Evolutionary conservation across 352 stramenopile genomes (phyloP), one percentile per base, ranked within the genome.

Genomic region (Elongisporangium anandrum): DNA sequence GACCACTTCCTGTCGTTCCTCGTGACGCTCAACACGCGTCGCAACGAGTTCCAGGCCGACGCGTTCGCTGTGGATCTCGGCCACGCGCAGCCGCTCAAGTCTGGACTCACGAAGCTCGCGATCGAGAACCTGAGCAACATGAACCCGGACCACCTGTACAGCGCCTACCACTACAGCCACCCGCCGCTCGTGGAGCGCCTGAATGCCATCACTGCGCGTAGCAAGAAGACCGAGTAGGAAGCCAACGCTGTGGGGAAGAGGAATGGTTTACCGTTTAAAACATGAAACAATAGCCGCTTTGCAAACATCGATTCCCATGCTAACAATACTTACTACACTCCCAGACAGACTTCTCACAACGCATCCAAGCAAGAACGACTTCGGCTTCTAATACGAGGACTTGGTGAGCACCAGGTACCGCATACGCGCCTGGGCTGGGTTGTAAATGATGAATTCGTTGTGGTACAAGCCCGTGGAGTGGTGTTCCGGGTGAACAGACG

Each of bases 101-200:
- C 82, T 29, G 97, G 96, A 6, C 85, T 99, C 41, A 95, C 91
- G 50, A 99, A 99, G 81, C 96, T 99, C 52, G 87, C 93, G 70
- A 85, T 99, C 57, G 96, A 99, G 70, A 99, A 99, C 70, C 74
- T 99, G 22, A 88, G 87, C 65, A 98, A 98, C 67, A 98, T 99
- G 92, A 98, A 97, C 69, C 90, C 94, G 41, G 96, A 99, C 75
- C 63, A 55, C 57, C 87, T 94, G 64, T 99, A 98, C 78, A 96
- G 85, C 34, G 91, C 87, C 13, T 98, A 98, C 69, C 96, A 99
- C 80, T 99, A 99, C 79, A 97, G 81, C 65, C 97, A 99, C 73
- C 97, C 97, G 34, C 95, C 96, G 47, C 77, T 99, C 34, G 84
- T 99, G 3, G 95, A 99, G 70, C 86, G 97, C 15, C 79, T 99